These are phyloP conservation scores for Flaveria linearis DNA, from an alignment of 129 eudicot species.

Conservation along the genomic window DNA sequence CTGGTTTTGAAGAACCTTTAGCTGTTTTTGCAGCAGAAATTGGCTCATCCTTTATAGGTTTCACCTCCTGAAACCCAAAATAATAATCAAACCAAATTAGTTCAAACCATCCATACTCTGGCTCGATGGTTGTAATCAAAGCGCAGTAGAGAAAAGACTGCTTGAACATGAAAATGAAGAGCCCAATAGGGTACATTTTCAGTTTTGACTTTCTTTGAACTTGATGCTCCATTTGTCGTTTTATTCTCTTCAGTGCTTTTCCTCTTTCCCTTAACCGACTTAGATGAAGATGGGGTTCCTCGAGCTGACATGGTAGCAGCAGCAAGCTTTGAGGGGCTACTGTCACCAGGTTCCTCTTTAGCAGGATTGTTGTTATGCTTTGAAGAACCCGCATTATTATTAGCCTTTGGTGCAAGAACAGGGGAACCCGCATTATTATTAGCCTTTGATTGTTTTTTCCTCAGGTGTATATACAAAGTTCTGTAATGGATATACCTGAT, in stretches of 20 bases:
- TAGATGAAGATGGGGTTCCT: slow-evolving; percentile 64
- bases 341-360: slow-evolving; percentile 87
- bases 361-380: slow-evolving; percentile 42
- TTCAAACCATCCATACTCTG: neutral
- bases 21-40: slow-evolving; percentile 35
- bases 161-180: too few species aligned
- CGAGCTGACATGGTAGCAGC: slow-evolving; percentile 53
- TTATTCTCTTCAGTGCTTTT: slow-evolving; percentile 60
- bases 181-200: too few species aligned
- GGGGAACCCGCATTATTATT: too few species aligned
- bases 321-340: slow-evolving; percentile 53
- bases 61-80: slow-evolving; percentile 56
- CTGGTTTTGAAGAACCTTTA: slow-evolving; percentile 48
- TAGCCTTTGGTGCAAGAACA: slow-evolving; percentile 73
- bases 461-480: too few species aligned
- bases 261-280: slow-evolving; percentile 83
- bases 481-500: too few species aligned
- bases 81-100: neutral
- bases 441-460: too few species aligned
- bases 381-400: slow-evolving; percentile 23
- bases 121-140: neutral
- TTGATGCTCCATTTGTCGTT: too few species aligned
- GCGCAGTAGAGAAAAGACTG: too few species aligned
- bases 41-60: slow-evolving; percentile 60
- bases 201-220: too few species aligned